phyloP scores from a whole-genome alignment of 2,329 filamentous ascomycete species.

The Apiospora kogelbergensis region DNA sequence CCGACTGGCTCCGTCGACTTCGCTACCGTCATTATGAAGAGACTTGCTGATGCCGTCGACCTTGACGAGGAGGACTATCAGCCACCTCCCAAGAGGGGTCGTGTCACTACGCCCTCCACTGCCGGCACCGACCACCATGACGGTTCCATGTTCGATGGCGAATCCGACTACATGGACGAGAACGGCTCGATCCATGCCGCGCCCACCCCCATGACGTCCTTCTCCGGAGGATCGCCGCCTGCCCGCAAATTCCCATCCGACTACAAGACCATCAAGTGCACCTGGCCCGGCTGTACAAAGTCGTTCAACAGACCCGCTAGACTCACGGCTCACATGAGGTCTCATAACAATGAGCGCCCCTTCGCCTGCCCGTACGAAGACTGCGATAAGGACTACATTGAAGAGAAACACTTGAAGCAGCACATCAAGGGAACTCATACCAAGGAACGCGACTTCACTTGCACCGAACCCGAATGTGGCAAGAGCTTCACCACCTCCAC shows the following conservation, averaged over 20 bases:
- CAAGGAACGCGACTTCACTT: constrained; percentile 67
- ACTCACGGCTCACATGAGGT: constrained; percentile 76
- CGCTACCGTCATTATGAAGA: constrained; percentile 20
- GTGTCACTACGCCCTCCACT: constrained; percentile 5
- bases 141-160: constrained; percentile 9
- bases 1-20: not conserved
- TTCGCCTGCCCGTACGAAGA: constrained; percentile 68
- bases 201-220: constrained; percentile 49
- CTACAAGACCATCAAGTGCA: constrained; percentile 76
- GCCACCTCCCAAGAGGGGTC: constrained; percentile 7
- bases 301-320: constrained; percentile 85
- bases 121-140: constrained; percentile 9
- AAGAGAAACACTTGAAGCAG: constrained; percentile 81
- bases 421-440: constrained; percentile 84
- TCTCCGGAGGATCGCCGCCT: constrained; percentile 38
- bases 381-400: constrained; percentile 83
- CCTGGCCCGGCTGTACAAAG: constrained; percentile 72
- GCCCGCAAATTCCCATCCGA: constrained; percentile 63
- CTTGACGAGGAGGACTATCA: constrained; percentile 2
- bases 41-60: constrained; percentile 14
- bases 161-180: constrained; percentile 15
- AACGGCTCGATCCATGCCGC: constrained; percentile 17
- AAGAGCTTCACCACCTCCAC: constrained; percentile 83
- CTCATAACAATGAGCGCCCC: constrained; percentile 81
- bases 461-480: constrained; percentile 69